Evolutionary conservation across 1,284 basidiomycete species (phyloP).

Genomic region (Ustilago curta): DNA sequence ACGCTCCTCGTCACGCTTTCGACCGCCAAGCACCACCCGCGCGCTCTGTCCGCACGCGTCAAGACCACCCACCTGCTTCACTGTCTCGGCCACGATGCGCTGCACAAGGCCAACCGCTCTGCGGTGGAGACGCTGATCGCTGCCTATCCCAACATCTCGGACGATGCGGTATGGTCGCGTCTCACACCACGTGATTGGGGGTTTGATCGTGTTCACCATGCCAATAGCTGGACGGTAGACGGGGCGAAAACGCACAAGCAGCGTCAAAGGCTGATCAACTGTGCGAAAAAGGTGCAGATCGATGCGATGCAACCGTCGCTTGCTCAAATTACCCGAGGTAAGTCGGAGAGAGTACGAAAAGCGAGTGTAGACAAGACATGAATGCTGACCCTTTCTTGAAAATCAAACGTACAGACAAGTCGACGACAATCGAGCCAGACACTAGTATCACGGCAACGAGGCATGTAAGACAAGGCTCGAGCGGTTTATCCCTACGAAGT

Average conservation of each 20-base stretch:
- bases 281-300: constrained; percentile 5
- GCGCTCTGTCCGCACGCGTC: not conserved
- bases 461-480: too few relatives aligned
- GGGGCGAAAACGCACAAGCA: not conserved
- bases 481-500: not conserved
- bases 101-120: constrained; percentile 3
- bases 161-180: constrained; percentile 10
- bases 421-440: not conserved
- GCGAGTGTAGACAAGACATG: not conserved
- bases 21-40: not conserved
- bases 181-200: constrained; percentile 27
- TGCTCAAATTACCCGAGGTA: too few relatives aligned
- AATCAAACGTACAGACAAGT: too few relatives aligned
- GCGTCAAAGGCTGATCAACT: constrained; percentile 11
- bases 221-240: constrained; percentile 11
- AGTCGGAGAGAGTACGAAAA: not conserved
- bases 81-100: constrained; percentile 15
- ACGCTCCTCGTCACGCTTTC: not conserved
- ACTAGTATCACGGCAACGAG: too few relatives aligned
- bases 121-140: constrained; percentile 12
- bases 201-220: constrained; percentile 9
- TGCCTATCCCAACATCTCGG: constrained; percentile 3
- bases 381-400: not conserved
- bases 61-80: constrained; percentile 9
- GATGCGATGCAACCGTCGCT: not conserved